These are phyloP conservation scores for Aureobasidium lini DNA, from an alignment of 2,329 filamentous ascomycete genomes.

Conservation along the genomic window DNA sequence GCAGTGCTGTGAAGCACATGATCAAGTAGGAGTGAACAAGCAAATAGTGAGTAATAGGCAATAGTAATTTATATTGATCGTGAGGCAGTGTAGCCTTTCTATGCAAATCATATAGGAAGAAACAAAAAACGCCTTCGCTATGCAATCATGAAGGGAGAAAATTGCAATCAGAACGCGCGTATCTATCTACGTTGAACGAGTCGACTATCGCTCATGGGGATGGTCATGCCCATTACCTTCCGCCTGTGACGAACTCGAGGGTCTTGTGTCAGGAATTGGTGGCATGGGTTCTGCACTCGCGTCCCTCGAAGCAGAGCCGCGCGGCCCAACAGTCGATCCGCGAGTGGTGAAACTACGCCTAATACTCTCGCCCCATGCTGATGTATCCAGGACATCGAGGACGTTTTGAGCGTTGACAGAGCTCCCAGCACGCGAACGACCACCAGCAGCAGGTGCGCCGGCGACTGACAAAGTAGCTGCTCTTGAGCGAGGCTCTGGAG, in stretches of 20 bases:
- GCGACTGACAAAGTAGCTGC: not conserved
- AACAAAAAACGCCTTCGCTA: not conserved
- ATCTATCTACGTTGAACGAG: not conserved
- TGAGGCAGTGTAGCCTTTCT: not conserved
- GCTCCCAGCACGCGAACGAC: slow-evolving; percentile 56
- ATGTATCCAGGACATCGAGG: slow-evolving; percentile 78
- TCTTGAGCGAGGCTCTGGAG: not conserved
- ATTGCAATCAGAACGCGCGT: not conserved
- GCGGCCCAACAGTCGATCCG: not conserved
- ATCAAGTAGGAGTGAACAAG: too few relatives aligned
- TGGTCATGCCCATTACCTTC: not conserved
- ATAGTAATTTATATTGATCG: not conserved
- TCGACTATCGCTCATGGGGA: not conserved
- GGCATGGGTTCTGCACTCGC: slow-evolving; percentile 4
- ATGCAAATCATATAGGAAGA: not conserved
- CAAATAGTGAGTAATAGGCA: not conserved
- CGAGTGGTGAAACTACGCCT: slow-evolving; percentile 69
- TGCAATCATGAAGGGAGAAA: not conserved
- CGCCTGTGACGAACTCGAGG: not conserved
- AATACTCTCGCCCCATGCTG: slow-evolving; percentile 89
- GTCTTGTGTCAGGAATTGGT: not conserved
- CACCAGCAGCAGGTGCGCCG: slow-evolving; percentile 15
- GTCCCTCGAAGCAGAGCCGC: not conserved
- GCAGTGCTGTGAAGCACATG: too few relatives aligned
- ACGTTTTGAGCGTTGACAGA: slow-evolving; percentile 68